Base-by-base conservation (phyloP, 345 rosid genomes). In the Gossypium bickii region DNA sequence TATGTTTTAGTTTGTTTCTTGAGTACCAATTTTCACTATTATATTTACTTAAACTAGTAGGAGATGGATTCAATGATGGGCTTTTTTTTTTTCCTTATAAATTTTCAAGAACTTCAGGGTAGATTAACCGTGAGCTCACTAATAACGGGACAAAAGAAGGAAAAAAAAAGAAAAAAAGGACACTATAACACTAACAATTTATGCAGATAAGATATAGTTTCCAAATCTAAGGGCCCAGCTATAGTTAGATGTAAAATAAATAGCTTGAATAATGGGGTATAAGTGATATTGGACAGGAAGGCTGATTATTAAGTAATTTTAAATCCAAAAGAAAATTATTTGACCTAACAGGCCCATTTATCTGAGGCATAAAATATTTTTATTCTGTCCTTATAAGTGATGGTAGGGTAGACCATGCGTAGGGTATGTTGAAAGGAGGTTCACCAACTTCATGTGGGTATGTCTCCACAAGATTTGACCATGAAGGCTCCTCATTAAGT, bases 391-490 rank as follows among this genome's bases (percentile, higher is more conserved):
- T 34, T n/a, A 1, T 52, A 52, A 52, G 12, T 29, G 63, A n/a
- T 56, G 49, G 64, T 20, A 56, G 63, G 61, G 12, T 12, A 47
- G 71, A 67, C 41, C 71, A 22, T 43, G 27, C n/a, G 71, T 9
- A 11, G 49, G 45, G 49, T 53, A 7, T 45, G 63, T 11, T 34
- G 51, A 62, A 59, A n/a, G 62, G 62, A 18, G 64, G 63, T 56
- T 7, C 10, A 24, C 63, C 59, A n/a, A 71, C 27, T 71, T 71
- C 63, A 55, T 71, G 52, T 55, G 74, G 74, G 74, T 53, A 12
- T 55, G 74, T 71, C 74, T 53, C 70, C 27, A 55, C 8, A 9
- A 18, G 18, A 55, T 71, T 53, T 71, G 74, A 17, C 74, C 74
- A 34, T 71, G 16, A 29, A 55, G 62, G 74, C 27, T 12, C 12